Percentiles rank a stretch among this genome's conserved stretches.
phyloP scores from a whole-genome alignment of 2,329 filamentous ascomycete species.

The Epichloe sibirici region DNA sequence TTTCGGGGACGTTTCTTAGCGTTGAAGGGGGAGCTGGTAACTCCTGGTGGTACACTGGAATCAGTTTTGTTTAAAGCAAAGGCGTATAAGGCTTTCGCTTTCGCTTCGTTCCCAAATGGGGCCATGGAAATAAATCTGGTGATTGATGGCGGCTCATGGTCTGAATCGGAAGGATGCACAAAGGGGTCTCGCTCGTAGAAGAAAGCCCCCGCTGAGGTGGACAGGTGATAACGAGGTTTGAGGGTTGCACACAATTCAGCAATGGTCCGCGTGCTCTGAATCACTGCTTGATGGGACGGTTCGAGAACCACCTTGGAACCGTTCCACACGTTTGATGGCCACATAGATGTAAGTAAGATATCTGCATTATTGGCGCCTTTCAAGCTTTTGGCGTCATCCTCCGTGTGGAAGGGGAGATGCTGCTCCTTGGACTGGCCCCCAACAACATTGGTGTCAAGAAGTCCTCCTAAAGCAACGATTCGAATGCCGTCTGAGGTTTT shows the following conservation, averaged over 20 bases:
- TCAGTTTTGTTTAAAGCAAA: conserved; percentile 60
- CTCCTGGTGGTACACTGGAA: conserved; percentile 52
- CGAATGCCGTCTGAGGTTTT: conserved; percentile 84
- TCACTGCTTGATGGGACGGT: conserved; percentile 36
- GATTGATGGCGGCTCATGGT: conserved; percentile 41
- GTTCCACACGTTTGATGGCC: conserved; percentile 63
- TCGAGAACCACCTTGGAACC: conserved; percentile 53
- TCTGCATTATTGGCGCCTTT: conserved; percentile 69
- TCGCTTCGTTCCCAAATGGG: conserved; percentile 59
- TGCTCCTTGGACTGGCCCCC: conserved; percentile 57
- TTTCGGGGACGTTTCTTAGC: conserved; percentile 44
- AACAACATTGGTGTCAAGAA: conserved; percentile 47
- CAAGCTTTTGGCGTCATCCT: conserved; percentile 63
- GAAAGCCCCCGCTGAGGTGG: conserved; percentile 48
- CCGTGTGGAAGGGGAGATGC: conserved; percentile 65
- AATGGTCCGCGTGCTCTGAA: conserved; percentile 51
- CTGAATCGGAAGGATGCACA: conserved; percentile 47
- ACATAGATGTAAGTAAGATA: conserved; percentile 75
- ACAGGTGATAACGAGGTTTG: conserved; percentile 88
- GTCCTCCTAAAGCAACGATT: conserved; percentile 76
- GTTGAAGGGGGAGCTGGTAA: conserved; percentile 59
- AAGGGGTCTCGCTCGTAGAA: conserved; percentile 93
- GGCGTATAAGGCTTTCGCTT: conserved; percentile 72
- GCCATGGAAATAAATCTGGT: conserved; percentile 90
- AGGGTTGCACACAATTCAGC: conserved; percentile 66